Base-by-base conservation (phyloP, 176 grass and related monocot species). In the Rhipidocladum racemiflorum region DNA sequence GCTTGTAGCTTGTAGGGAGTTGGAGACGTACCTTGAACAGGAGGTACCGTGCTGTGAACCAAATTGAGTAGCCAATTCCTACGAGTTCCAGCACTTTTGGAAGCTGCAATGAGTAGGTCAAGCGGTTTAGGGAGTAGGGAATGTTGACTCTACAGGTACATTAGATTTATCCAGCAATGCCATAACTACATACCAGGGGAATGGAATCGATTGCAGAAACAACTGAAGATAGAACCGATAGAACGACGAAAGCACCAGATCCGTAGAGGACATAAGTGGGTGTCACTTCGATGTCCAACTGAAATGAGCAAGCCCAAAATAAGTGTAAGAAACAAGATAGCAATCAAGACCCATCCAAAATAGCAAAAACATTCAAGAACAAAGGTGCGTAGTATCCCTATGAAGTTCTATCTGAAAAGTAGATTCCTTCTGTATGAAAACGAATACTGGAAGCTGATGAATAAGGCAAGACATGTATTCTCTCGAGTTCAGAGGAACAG, bases 201-300 rank as follows among this genome's bases (percentile, higher is more conserved):
- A 99, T 56, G 2, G 89, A 89, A 84, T 99, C 97, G 13, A 96
- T 27, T 51, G 89, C 75, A 51, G 93, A 87, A 72, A 99, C 25
- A 81, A 99, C 42, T 30, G 87, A 85, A 36, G 91, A 86, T 34
- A 90, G 81, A 55, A 96, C 15, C 87, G 66, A 92, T 24, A 96
- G 66, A 82, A 74, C 80, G 25, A 87, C 11, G 7, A 96, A 76
- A 67, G 87, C 85, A 85, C 86, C 80, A 56, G 80, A 21, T 59
- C 87, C 97, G 62, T 88, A 91, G 25, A 90, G 56, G 67, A 92
- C 46, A 63, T 81, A 78, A 62, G 68, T 80, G 51, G 81, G 83
- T 82, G 89, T 89, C 43, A 91, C 85, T 88, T 88, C 87, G 70
- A 90, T 57, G 78, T 99, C 91, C 73, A 93, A 68, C 96, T 95